Base-by-base conservation (phyloP, 495 filamentous ascomycete genomes). In the Penicillium angulare region DNA sequence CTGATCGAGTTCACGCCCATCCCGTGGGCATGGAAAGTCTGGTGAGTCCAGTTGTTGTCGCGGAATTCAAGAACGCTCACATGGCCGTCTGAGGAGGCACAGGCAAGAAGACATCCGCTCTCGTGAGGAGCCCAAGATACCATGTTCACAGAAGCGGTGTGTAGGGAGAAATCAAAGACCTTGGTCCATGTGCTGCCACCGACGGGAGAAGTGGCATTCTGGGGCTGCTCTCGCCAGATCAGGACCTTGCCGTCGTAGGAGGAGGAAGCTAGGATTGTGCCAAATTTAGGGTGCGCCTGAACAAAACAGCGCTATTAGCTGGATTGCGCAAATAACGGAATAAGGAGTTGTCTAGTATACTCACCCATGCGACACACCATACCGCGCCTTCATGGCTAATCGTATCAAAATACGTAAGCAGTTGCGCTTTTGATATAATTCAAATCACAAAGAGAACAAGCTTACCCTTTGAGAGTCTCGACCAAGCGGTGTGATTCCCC, bases 121-220 rank as follows among this genome's bases (percentile, higher is more conserved):
- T 97, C 93, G 70, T 97, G 92, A 1, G 93, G 95, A n/a, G 90
- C 84, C 93, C 92, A 97, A 43, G 90, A 84, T 46, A 99, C 86
- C 68, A 95, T 88, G 76, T 99, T 99, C 47, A 97, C 92, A 43
- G 86, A 90, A 32, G 92, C 92, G 64, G 91, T 91, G 79, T 97
- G 92, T 15, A 90, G 84, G 41, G 86, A 83, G 70, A 91, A 92
- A 61, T 92, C 87, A 74, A 90, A 92, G 74, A 96, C 87, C 67
- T 85, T 82, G 56, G 86, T 83, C 89, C 87, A 90, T 46, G 72
- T 63, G 61, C 77, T 74, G 53, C 77, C 73, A 56, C 75, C 72
- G 18, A 60, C 60, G 45, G 69, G 72, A 21, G 70, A 70, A 42
- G 71, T 67, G 26, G 74, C 59, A 56, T 66, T 75, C 44, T 76